These are phyloP conservation scores for Kregervanrija fluxuum DNA, from an alignment of 805 yeast species.

Conservation along the genomic window DNA sequence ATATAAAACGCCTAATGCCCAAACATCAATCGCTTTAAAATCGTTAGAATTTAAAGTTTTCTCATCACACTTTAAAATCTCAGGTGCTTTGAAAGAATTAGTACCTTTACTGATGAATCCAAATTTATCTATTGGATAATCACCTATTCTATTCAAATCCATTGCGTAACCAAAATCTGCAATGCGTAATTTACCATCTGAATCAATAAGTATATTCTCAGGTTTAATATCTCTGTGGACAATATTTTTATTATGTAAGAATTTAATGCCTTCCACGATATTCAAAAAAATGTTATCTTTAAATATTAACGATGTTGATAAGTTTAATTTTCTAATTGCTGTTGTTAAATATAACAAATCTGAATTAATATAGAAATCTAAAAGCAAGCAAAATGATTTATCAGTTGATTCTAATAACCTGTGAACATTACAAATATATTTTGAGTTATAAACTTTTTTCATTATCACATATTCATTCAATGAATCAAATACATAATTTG, in stretches of 20 bases:
- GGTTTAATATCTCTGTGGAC: slow-evolving; percentile 51
- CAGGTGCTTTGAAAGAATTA: slow-evolving; percentile 49
- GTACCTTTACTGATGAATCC: slow-evolving; percentile 38
- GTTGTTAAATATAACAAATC: slow-evolving; percentile 41
- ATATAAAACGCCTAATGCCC: slow-evolving; percentile 47
- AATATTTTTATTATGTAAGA: slow-evolving; percentile 34
- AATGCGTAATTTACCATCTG: slow-evolving; percentile 36
- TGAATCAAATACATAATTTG: slow-evolving; percentile 11
- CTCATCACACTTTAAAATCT: slow-evolving; percentile 23
- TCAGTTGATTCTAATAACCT: slow-evolving; percentile 8
- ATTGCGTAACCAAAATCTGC: slow-evolving; percentile 48
- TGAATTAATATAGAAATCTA: slow-evolving; percentile 39
- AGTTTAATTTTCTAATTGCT: slow-evolving; percentile 29
- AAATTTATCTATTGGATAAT: slow-evolving; percentile 13
- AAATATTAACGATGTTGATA: slow-evolving; percentile 27
- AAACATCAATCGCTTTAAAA: slow-evolving; percentile 37
- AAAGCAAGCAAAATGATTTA: slow-evolving; percentile 26
- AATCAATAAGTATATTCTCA: slow-evolving; percentile 43
- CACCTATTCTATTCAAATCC: slow-evolving; percentile 21
- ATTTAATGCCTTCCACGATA: slow-evolving; percentile 42
- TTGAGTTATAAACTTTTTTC: slow-evolving; percentile 8
- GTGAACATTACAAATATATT: slow-evolving; percentile 9
- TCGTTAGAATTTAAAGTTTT: slow-evolving; percentile 12
- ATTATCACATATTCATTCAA: slow-evolving; percentile 24
- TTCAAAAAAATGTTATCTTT: slow-evolving; percentile 44